Percentiles rank a stretch among this genome's conserved stretches.
These are phyloP conservation scores for Russula virescens DNA, from an alignment of 768 basidiomycete species.

Conservation along the genomic window DNA sequence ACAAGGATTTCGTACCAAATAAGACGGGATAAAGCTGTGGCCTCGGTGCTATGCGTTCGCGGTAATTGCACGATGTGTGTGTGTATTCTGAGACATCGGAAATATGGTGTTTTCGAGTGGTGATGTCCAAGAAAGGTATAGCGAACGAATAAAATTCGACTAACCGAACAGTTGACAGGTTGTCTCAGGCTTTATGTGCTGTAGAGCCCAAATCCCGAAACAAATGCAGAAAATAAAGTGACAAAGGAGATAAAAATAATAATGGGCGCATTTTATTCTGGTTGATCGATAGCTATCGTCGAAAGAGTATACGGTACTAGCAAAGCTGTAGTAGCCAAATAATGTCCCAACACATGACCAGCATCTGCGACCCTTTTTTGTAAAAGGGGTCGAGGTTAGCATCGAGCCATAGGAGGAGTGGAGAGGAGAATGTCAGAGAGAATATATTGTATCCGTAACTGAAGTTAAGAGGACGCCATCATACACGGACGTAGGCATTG, in stretches of 20 bases:
- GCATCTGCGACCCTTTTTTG: slow-evolving; percentile 7
- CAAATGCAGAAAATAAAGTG: background rate
- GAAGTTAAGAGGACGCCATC: slow-evolving; percentile 6
- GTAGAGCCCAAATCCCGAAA: background rate
- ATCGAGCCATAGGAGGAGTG: background rate
- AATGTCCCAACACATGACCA: background rate
- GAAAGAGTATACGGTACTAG: background rate
- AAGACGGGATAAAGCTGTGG: background rate
- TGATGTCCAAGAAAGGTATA: background rate
- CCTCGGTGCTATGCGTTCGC: background rate
- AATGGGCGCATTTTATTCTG: background rate
- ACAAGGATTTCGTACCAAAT: background rate
- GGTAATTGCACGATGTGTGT: background rate
- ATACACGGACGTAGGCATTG: slow-evolving; percentile 12
- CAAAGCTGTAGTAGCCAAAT: background rate
- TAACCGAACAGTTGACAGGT: background rate
- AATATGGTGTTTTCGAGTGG: background rate
- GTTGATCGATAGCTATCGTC: background rate
- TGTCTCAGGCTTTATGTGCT: background rate
- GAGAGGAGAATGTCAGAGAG: slow-evolving; percentile 12
- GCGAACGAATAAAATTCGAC: background rate
- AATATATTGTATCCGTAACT: slow-evolving; percentile 13
- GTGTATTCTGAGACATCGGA: background rate
- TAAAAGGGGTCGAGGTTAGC: background rate
- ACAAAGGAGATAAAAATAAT: background rate